phyloP scores from a whole-genome alignment of 176 grass and related monocot species.

The Lolium perenne region DNA sequence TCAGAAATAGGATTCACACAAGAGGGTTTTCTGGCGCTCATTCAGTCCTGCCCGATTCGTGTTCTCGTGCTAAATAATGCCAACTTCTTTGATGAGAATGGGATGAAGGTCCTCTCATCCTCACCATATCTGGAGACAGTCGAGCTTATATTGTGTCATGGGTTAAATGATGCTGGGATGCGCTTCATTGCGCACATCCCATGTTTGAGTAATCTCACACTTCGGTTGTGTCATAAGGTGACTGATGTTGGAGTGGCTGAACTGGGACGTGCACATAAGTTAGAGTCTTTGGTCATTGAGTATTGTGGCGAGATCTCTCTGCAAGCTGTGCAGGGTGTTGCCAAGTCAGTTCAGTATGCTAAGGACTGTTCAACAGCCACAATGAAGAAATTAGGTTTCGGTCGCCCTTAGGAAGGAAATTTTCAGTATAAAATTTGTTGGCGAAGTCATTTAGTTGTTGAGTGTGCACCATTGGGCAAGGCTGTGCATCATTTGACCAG shows the following conservation, averaged over 20 bases:
- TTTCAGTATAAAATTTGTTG: neutral
- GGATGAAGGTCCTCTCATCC: conserved; percentile 6
- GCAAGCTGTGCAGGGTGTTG: neutral
- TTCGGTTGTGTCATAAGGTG: neutral
- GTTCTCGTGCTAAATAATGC: neutral
- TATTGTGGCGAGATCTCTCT: neutral
- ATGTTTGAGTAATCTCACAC: conserved; percentile 8
- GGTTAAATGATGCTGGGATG: neutral
- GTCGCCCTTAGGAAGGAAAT: neutral
- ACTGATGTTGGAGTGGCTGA: neutral
- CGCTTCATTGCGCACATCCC: neutral
- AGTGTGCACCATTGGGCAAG: neutral
- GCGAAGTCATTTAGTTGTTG: neutral
- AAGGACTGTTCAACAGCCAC: neutral
- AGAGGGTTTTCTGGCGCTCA: neutral
- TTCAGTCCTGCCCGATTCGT: neutral
- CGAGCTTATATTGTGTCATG: neutral
- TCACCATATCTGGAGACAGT: neutral
- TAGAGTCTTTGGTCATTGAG: conserved; percentile 16
- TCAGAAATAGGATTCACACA: conserved; percentile 14
- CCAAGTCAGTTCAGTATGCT: conserved; percentile 2
- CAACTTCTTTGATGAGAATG: neutral
- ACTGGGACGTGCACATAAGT: neutral
- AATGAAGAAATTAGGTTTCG: neutral
- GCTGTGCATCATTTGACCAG: neutral